phyloP scores from a whole-genome alignment of 495 filamentous ascomycete genomes.

The Acidomyces sp. region DNA sequence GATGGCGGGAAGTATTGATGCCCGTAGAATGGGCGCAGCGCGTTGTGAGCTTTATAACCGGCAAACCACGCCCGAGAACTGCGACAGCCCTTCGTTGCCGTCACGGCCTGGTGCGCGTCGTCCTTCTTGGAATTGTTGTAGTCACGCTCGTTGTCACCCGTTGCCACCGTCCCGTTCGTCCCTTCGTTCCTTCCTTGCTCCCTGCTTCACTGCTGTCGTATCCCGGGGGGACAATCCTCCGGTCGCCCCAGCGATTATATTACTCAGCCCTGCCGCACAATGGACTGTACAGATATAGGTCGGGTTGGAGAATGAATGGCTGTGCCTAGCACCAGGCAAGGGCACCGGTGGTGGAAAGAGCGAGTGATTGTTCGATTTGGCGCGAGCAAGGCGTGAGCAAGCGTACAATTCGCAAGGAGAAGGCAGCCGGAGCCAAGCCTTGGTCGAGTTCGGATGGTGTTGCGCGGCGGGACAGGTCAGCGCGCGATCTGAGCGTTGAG shows the following conservation, averaged over 20 bases:
- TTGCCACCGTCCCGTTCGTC: background rate
- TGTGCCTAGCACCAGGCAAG: conserved; percentile 3
- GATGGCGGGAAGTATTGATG: background rate
- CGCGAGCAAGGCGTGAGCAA: background rate
- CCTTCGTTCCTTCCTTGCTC: background rate
- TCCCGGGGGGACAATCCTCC: too few species aligned
- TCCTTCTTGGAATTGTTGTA: background rate
- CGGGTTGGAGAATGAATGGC: background rate
- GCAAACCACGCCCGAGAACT: background rate
- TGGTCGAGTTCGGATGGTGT: background rate
- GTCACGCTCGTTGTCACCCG: background rate
- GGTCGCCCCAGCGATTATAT: too few species aligned
- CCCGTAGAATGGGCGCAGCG: background rate
- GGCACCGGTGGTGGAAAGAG: background rate
- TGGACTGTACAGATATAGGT: background rate
- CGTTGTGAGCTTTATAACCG: background rate
- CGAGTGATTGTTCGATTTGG: background rate
- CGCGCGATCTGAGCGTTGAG: too few species aligned
- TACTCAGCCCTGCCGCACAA: too few species aligned
- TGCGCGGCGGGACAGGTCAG: too few species aligned
- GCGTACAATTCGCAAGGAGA: background rate
- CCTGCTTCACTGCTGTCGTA: background rate
- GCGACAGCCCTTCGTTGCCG: too few species aligned
- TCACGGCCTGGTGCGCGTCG: too few species aligned
- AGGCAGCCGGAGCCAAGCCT: background rate